These are phyloP conservation scores for Schwanniomyces sp. DNA, from an alignment of 805 yeast species.

Conservation along the genomic window DNA sequence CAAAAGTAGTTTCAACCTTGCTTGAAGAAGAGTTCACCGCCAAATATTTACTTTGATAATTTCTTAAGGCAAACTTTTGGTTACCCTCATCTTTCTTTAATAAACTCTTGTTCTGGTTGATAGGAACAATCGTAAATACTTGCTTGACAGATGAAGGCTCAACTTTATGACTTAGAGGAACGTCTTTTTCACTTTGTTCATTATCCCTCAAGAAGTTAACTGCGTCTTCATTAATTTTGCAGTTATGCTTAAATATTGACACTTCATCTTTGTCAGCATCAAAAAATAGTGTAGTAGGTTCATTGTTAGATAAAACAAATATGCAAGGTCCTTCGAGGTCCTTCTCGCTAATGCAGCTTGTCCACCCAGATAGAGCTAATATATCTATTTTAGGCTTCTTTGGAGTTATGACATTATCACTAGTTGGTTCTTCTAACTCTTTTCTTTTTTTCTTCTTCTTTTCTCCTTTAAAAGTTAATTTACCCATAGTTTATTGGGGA, in stretches of 20 bases:
- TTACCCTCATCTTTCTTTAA: neutral
- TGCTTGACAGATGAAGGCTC: conserved; percentile 3
- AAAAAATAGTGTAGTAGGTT: neutral
- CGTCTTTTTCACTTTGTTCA: neutral
- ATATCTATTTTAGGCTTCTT: neutral
- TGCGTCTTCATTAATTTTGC: neutral
- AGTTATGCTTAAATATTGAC: neutral
- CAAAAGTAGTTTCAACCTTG: neutral
- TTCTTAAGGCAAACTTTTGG: conserved; percentile 1
- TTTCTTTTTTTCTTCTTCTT: conserved; percentile 7
- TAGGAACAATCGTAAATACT: neutral
- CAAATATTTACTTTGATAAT: neutral
- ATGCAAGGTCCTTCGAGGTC: conserved; percentile 13
- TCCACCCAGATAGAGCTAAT: conserved; percentile 6
- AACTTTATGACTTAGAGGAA: neutral
- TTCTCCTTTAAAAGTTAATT: conserved; percentile 10
- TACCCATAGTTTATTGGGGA: conserved; percentile 7
- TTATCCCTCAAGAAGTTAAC: conserved; percentile 1
- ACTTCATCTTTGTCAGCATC: neutral
- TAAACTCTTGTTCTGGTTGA: neutral
- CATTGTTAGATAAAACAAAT: neutral
- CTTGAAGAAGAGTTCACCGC: neutral
- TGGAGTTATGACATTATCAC: neutral
- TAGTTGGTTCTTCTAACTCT: neutral
- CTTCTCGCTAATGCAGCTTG: conserved; percentile 3